These are phyloP conservation scores for Leptographium lundbergii DNA, from an alignment of 2,329 filamentous ascomycete genomes.

Conservation along the genomic window DNA sequence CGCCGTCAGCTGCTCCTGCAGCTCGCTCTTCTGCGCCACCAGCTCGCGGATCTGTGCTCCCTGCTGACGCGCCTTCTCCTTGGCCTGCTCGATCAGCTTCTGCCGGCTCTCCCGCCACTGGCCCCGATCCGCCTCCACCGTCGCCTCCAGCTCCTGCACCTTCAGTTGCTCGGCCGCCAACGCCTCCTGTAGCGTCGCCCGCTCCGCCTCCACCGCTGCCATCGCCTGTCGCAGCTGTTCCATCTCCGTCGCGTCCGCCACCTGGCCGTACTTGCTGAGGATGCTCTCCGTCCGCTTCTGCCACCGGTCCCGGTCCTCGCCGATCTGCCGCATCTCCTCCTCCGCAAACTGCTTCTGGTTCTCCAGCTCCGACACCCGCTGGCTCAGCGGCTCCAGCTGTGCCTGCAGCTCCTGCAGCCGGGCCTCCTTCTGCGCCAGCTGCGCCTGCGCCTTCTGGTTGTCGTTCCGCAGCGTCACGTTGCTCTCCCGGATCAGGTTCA, in stretches of 20 bases:
- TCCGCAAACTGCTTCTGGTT: conserved; percentile 70
- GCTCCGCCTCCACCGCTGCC: conserved; percentile 52
- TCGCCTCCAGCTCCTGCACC: conserved; percentile 37
- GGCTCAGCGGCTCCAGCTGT: conserved; percentile 71
- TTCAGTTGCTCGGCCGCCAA: conserved; percentile 40
- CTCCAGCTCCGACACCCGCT: conserved; percentile 68
- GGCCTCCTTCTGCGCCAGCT: conserved; percentile 60
- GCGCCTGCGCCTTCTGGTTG: conserved; percentile 62
- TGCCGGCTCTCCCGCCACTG: conserved; percentile 39
- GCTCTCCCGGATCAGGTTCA: conserved; percentile 93
- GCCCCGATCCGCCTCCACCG: conserved; percentile 40
- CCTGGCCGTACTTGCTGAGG: conserved; percentile 87
- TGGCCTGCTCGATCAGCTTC: conserved; percentile 49
- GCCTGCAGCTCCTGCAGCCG: conserved; percentile 62
- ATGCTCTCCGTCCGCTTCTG: conserved; percentile 94
- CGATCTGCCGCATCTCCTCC: conserved; percentile 76
- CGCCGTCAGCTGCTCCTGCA: conserved; percentile 37
- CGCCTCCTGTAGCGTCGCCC: conserved; percentile 39
- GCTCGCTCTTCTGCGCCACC: conserved; percentile 37
- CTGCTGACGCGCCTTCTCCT: conserved; percentile 43
- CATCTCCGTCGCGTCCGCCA: conserved; percentile 58
- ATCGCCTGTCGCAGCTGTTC: conserved; percentile 64
- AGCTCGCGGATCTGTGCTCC: conserved; percentile 40
- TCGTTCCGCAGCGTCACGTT: conserved; percentile 84
- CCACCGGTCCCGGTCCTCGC: conserved; percentile 88